Conservation (phyloP, 2,329 filamentous ascomycete genomes). For the Penicillium sp. region DNA sequence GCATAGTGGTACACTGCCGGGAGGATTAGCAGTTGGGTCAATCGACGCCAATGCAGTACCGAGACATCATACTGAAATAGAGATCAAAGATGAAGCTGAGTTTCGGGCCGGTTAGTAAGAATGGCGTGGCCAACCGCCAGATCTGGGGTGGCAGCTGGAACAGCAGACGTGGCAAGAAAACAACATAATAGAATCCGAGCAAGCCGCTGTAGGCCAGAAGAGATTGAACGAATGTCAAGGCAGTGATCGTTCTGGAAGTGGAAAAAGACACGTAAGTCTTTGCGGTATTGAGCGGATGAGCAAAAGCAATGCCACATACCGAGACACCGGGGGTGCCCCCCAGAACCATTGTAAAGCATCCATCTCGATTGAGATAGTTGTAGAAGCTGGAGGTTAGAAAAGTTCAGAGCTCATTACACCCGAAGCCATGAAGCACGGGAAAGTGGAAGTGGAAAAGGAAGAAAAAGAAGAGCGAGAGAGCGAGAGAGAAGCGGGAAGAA, state of each 20-base stretch:
- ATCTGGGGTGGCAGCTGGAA: slow-evolving; percentile 63
- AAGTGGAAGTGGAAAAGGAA: slow-evolving; percentile 11
- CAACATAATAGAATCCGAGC: slow-evolving; percentile 55
- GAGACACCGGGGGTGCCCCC: slow-evolving; percentile 67
- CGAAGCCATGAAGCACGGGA: slow-evolving; percentile 4
- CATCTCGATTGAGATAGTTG: slow-evolving; percentile 43
- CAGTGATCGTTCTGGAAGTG: slow-evolving; percentile 66
- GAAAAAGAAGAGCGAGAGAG: slow-evolving; percentile 1
- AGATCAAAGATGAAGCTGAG: slow-evolving; percentile 71
- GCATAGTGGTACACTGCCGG: slow-evolving; percentile 73
- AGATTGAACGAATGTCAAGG: slow-evolving; percentile 66
- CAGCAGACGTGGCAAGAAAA: slow-evolving; percentile 57
- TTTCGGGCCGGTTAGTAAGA: slow-evolving; percentile 61
- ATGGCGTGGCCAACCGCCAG: slow-evolving; percentile 63
- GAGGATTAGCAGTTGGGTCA: slow-evolving; percentile 36
- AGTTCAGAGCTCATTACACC: slow-evolving; percentile 17
- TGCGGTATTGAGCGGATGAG: slow-evolving; percentile 35
- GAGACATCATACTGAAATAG: slow-evolving; percentile 64
- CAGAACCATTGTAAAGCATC: slow-evolving; percentile 70
- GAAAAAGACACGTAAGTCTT: slow-evolving; percentile 46
- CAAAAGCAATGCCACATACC: slow-evolving; percentile 51
- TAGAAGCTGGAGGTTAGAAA: slow-evolving; percentile 19
- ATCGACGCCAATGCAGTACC: slow-evolving; percentile 18
- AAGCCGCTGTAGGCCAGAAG: slow-evolving; percentile 63
- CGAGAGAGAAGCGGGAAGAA: slow-evolving; percentile 22